phyloP scores from a whole-genome alignment of 306 rosid genomes.

The Inga laurina region DNA sequence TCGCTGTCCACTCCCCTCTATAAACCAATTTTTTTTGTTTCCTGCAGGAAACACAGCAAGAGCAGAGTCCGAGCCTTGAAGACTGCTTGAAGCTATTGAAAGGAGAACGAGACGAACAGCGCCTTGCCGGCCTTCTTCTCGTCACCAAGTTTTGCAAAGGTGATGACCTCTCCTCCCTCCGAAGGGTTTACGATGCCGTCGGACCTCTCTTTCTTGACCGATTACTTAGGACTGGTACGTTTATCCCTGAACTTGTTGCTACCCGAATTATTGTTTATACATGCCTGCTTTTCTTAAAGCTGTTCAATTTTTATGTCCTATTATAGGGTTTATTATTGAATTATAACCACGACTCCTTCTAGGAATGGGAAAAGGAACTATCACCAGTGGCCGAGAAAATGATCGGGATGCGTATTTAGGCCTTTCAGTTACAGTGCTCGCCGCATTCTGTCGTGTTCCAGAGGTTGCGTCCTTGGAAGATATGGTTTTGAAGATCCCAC shows the following conservation, averaged over 20 bases:
- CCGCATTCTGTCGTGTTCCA: slow-evolving; percentile 78
- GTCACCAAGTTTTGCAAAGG: slow-evolving; percentile 81
- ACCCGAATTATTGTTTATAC: neutral
- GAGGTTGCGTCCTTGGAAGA: slow-evolving; percentile 76
- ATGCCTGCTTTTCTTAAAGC: neutral
- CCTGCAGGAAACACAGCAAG: slow-evolving; percentile 52
- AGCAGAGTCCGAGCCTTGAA: slow-evolving; percentile 52
- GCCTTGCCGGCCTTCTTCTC: slow-evolving; percentile 89
- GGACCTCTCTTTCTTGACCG: slow-evolving; percentile 79
- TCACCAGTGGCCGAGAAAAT: slow-evolving; percentile 35
- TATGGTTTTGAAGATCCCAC: slow-evolving; percentile 67
- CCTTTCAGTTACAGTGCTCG: slow-evolving; percentile 76
- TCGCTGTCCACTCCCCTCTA: no score
- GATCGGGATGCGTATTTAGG: slow-evolving; percentile 79
- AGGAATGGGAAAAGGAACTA: slow-evolving; percentile 68
- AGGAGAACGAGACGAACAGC: slow-evolving; percentile 90
- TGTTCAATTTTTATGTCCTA: neutral
- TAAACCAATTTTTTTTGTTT: neutral
- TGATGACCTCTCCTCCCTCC: slow-evolving; percentile 64
- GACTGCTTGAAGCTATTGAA: slow-evolving; percentile 87
- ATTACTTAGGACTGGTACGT: slow-evolving; percentile 70
- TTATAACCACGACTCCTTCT: neutral
- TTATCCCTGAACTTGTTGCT: neutral
- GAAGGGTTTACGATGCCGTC: slow-evolving; percentile 68
- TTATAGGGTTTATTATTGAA: neutral